Percentiles rank a stretch among this genome's conserved stretches.
These are phyloP conservation scores for Dictyostelium firmibasis DNA, from an alignment of 78 protist genomes.

Conservation along the genomic window DNA sequence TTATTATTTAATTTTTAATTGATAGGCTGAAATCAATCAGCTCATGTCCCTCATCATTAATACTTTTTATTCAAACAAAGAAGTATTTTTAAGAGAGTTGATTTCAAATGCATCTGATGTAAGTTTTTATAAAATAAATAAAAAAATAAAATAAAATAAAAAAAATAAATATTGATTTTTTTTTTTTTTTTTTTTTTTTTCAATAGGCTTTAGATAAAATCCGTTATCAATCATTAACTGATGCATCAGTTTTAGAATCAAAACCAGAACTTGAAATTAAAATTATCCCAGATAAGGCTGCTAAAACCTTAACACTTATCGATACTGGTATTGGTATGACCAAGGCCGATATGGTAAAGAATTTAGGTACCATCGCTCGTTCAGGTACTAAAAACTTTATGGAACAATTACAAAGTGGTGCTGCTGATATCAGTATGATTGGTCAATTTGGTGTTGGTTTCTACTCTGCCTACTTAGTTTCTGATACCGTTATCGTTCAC, in stretches of 20 bases:
- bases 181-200: background rate
- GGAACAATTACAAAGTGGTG: slow-evolving; percentile 97
- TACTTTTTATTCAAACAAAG: slow-evolving; percentile 99
- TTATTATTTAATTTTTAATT: background rate
- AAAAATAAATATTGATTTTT: background rate
- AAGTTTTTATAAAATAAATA: slow-evolving; percentile 16
- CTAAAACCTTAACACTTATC: slow-evolving; percentile 93
- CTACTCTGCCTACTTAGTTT: slow-evolving; percentile 99
- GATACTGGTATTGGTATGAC: slow-evolving; percentile 99
- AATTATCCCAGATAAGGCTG: slow-evolving; percentile 95
- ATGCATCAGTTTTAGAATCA: slow-evolving; percentile 91
- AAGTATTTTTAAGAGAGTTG: slow-evolving; percentile 99
- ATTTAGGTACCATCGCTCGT: slow-evolving; percentile 99
- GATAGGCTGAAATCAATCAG: slow-evolving; percentile 96
- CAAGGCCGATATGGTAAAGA: slow-evolving; percentile 98
- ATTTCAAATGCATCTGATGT: slow-evolving; percentile 99
- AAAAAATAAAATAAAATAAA: background rate
- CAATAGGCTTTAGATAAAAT: slow-evolving; percentile 87
- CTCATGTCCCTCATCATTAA: slow-evolving; percentile 98
- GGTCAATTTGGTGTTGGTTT: slow-evolving; percentile 99
- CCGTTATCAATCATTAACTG: slow-evolving; percentile 96
- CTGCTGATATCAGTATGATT: slow-evolving; percentile 98
- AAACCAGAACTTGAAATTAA: slow-evolving; percentile 95
- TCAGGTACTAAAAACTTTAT: slow-evolving; percentile 99
- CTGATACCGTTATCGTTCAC: slow-evolving; percentile 97